These are phyloP conservation scores for Artemisia tridentata DNA, from an alignment of 129 eudicot species.

Conservation along the genomic window DNA sequence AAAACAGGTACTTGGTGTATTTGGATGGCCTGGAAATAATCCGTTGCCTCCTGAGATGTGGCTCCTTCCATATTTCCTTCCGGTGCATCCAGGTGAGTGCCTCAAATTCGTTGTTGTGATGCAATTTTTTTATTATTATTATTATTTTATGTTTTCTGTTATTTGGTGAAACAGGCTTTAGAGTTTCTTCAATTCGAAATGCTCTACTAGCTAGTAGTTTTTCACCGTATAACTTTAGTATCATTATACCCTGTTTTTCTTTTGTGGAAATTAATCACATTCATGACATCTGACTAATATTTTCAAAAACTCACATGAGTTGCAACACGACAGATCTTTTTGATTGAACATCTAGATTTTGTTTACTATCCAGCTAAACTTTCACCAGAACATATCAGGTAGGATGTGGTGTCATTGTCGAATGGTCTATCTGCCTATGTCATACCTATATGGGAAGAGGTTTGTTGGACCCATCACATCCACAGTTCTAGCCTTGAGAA, in stretches of 20 bases:
- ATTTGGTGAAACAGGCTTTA: not conserved
- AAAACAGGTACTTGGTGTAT: constrained; percentile 80
- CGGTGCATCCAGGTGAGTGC: constrained; percentile 81
- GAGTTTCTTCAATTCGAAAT: constrained; percentile 6
- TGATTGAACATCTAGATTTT: not conserved
- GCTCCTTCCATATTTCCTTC: constrained; percentile 74
- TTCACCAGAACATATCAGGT: constrained; percentile 47
- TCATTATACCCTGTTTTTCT: not conserved
- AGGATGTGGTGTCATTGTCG: constrained; percentile 99
- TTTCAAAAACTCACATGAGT: not conserved
- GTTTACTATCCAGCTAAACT: constrained; percentile 18
- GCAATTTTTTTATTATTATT: not conserved
- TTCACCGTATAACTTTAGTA: not conserved
- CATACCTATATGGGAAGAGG: constrained; percentile 87
- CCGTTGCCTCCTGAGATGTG: constrained; percentile 96
- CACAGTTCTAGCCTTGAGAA: constrained; percentile 69
- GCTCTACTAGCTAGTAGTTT: not conserved
- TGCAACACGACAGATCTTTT: too few relatives aligned
- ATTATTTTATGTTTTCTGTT: not conserved
- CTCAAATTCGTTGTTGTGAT: not conserved
- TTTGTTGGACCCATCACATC: constrained; percentile 90
- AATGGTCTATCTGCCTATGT: constrained; percentile 97
- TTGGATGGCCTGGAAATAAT: constrained; percentile 93
- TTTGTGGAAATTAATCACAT: not conserved
- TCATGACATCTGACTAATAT: constrained; percentile 3